Evolutionary conservation across 805 yeast species (phyloP), one percentile per base, ranked within the genome.

Genomic region (Wickerhamiella spandovensis): DNA sequence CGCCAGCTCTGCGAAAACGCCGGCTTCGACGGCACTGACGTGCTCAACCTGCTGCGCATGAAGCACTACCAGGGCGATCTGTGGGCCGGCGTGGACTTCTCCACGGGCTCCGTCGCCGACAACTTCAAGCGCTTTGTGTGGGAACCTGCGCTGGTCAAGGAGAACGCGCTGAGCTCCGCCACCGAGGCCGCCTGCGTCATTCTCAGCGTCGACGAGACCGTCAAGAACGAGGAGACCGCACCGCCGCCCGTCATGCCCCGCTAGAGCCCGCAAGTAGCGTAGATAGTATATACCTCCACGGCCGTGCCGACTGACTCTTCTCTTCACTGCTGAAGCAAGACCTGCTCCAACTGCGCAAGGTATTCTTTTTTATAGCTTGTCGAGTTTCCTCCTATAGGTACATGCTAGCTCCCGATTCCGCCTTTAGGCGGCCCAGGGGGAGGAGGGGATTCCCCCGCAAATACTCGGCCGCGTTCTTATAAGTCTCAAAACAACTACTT

Each of bases 1-100:
- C 82, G 97, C 66, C 97, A 92, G 65, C 74, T 92, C 56, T 90
- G 97, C 72, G 98, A 92, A 64, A 92, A 92, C 66, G 98, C 96
- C n/a, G 99, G 99, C 5, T 81, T 92, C 58, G 99, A 92, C 65
- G 94, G 95, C 20, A 86, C 95, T n/a, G 97, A 92, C 65, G 71
- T 92, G 53, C 77, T 92, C 59, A 92, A 92, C 67, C 78, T 83
- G 62, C 73, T 92, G 62, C 80, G 99, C 69, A 84, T 92, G 76
- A 82, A 86, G 18, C 99, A 92, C 62, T 92, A 95, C 49, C 84
- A 84, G 65, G 96, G 95, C 54, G 95, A 90, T 61, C 74, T 69
- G 44, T 86, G 95, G 92, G 81, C 73, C 55, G 99, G 99, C 57
- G 79, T 92, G 53, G 96, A 92, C 69, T 92, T 92, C 71, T 84